Evolutionary conservation across 495 filamentous ascomycete species (phyloP), one percentile per base, ranked within the genome.

Genomic region (Aspergillus bertholletiae): DNA sequence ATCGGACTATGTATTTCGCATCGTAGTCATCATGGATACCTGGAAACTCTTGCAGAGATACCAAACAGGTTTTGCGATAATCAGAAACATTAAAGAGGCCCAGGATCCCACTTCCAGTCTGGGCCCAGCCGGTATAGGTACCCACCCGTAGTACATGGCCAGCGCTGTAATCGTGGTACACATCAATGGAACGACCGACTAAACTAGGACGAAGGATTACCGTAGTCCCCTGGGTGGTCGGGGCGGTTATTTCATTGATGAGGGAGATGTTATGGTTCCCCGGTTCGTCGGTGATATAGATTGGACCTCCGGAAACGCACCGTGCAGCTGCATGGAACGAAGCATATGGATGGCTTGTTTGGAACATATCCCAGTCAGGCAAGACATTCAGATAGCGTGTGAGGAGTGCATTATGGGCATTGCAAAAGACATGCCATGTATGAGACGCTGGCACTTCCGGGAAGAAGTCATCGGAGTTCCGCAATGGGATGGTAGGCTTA

Each of bases 301-400:
- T 84, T 0, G 93, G 94, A 2, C 94, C 94, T 1, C 94, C 94
- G 47, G 85, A 89, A 9, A 98, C 81, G 68, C 90, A 96, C 15
- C 94, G 80, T 11, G 90, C 92, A 11, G 94, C 91, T 26, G 88
- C 94, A 49, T 98, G 94, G 70, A 92, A 94, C 0, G 78, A 79
- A 1, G 85, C 85, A 59, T 88, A 94, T 2, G 80, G 74, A 62
- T 93, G 89, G 23, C 74, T 74, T 1, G 94, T 96, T 65, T 98
- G 94, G 69, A 98, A 98, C 94, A 98, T 97, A 69, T 97, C 94
- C 94, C 94, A 98, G 69, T 98, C 94, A 0, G 92, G 92, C 13
- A 90, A 58, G n/a, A 81, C 80, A 53, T 89, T 89, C 7, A 90
- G 67, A 56, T 86, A 80, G 11, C 82, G 76, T 12, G 92, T 93